phyloP scores from a whole-genome alignment of 2,329 filamentous ascomycete species.

The Diplodia mutila region DNA sequence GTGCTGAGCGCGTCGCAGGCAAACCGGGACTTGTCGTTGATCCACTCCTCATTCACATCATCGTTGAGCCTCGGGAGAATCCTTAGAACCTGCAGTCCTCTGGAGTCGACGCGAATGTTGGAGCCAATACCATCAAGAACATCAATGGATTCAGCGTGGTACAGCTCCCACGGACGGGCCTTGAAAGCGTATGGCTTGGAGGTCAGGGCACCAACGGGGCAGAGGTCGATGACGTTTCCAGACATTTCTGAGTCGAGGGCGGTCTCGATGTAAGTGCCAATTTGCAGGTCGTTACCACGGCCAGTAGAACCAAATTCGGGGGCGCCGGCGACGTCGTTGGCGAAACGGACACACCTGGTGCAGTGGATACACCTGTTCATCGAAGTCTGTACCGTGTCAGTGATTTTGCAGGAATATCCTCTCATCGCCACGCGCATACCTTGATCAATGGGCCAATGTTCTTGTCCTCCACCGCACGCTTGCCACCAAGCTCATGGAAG shows the following conservation, averaged over 20 bases:
- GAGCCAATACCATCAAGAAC: slow-evolving; percentile 91
- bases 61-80: slow-evolving; percentile 92
- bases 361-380: slow-evolving; percentile 99
- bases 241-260: slow-evolving; percentile 94
- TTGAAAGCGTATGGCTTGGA: slow-evolving; percentile 98
- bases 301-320: slow-evolving; percentile 93
- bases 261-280: slow-evolving; percentile 95
- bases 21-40: slow-evolving; percentile 97
- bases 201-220: slow-evolving; percentile 93
- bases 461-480: slow-evolving; percentile 98
- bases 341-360: slow-evolving; percentile 95
- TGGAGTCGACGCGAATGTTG: slow-evolving; percentile 90
- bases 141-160: slow-evolving; percentile 94
- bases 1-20: slow-evolving; percentile 96
- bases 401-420: background rate
- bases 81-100: slow-evolving; percentile 95
- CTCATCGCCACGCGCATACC: slow-evolving; percentile 37
- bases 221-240: slow-evolving; percentile 96
- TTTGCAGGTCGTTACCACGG: slow-evolving; percentile 96
- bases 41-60: slow-evolving; percentile 99
- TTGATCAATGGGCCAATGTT: slow-evolving; percentile 98
- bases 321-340: slow-evolving; percentile 95
- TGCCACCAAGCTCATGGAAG: slow-evolving; percentile 94
- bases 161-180: slow-evolving; percentile 94
- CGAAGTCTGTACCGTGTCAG: slow-evolving; percentile 66